Conservation (phyloP, 2,329 filamentous ascomycete species). For the Penicillium sp. region DNA sequence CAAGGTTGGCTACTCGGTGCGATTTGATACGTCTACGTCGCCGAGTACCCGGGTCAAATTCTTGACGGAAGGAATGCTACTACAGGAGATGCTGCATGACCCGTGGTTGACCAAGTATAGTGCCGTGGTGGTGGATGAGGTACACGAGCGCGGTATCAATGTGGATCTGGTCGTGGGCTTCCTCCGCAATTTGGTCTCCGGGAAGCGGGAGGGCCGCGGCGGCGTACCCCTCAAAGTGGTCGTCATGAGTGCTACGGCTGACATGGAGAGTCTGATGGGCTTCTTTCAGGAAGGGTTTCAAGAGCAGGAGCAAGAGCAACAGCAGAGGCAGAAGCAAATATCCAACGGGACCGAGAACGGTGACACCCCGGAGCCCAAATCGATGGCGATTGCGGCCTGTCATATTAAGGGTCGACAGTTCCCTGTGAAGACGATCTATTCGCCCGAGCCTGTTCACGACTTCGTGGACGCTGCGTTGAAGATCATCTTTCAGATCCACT, state of each 20-base stretch:
- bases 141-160: conserved; percentile 93
- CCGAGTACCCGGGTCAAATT: conserved; percentile 87
- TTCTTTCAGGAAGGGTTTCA: conserved; percentile 65
- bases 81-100: conserved; percentile 90
- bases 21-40: conserved; percentile 88
- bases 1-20: conserved; percentile 87
- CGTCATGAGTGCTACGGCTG: conserved; percentile 95
- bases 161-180: conserved; percentile 92
- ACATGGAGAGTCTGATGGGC: conserved; percentile 73
- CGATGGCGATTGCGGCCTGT: conserved; percentile 58
- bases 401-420: conserved; percentile 86
- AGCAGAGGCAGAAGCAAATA: conserved; percentile 16
- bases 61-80: conserved; percentile 91
- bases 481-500: conserved; percentile 82
- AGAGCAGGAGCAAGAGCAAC: conserved; percentile 6
- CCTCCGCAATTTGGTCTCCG: conserved; percentile 72
- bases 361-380: conserved; percentile 41
- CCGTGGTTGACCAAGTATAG: conserved; percentile 82
- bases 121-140: conserved; percentile 90
- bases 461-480: conserved; percentile 81
- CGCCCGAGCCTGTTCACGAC: conserved; percentile 73
- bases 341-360: conserved; percentile 15
- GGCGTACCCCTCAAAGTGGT: conserved; percentile 82
- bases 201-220: conserved; percentile 63
- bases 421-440: conserved; percentile 77